Evolutionary conservation across 2,329 filamentous ascomycete genomes (phyloP).

Genomic region (Botrytis porri): DNA sequence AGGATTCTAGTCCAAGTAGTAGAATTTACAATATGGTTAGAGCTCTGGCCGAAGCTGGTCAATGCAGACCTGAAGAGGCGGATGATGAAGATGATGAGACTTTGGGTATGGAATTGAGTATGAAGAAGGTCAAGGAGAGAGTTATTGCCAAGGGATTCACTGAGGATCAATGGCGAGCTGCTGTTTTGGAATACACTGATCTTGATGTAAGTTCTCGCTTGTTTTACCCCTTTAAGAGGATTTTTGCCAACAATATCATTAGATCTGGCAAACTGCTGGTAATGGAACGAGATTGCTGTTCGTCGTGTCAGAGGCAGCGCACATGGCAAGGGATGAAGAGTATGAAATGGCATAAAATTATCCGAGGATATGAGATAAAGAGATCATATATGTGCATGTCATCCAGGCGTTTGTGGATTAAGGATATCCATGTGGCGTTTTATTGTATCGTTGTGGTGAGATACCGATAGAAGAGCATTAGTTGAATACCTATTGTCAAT

Average conservation of each 20-base stretch:
- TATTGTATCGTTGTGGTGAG: constrained; percentile 5
- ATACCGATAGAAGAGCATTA: constrained; percentile 6
- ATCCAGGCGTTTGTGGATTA: constrained; percentile 16
- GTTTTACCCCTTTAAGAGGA: constrained; percentile 26
- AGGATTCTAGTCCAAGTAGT: constrained; percentile 76
- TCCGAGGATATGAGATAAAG: constrained; percentile 1
- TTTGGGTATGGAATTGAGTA: constrained; percentile 69
- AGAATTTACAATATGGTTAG: constrained; percentile 96
- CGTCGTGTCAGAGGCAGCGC: constrained; percentile 56
- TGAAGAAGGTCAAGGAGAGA: constrained; percentile 84
- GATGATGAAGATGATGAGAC: constrained; percentile 71
- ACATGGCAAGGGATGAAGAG: constrained; percentile 35
- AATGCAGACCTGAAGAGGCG: constrained; percentile 42
- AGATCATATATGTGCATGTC: constrained; percentile 12
- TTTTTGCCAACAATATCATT: not conserved
- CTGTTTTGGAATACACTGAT: constrained; percentile 84
- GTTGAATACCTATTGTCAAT: constrained; percentile 8
- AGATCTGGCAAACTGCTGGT: constrained; percentile 78
- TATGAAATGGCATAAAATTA: constrained; percentile 29
- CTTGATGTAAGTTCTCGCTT: constrained; percentile 71
- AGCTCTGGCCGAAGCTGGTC: constrained; percentile 79
- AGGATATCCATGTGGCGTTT: constrained; percentile 16
- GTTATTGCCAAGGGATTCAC: constrained; percentile 97
- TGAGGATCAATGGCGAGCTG: constrained; percentile 81
- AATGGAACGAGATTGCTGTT: constrained; percentile 70